Base-by-base conservation (phyloP, 2,329 filamentous ascomycete species). In the Verticillium nonalfalfae region DNA sequence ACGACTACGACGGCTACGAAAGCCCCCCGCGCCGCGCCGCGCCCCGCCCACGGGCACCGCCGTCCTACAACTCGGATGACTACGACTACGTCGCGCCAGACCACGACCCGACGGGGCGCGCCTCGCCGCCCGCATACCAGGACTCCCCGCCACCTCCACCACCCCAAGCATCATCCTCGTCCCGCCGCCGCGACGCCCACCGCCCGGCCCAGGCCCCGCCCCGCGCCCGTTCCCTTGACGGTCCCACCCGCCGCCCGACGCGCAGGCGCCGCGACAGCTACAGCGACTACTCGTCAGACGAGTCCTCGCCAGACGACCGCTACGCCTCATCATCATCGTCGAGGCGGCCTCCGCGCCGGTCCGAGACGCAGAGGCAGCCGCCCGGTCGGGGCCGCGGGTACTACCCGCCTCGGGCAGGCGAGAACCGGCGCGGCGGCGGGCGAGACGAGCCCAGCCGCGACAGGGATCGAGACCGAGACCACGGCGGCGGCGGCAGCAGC, bases 251-350 rank as follows among this genome's bases (percentile, higher is more conserved):
- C 45, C 59, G 21, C 9, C 15, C 26, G 1, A 15, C 57, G 15
- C 59, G 33, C n/a, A 57, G 57, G n/a, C 33, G 63, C 1, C 21
- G 33, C 21, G n/a, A 36, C 33, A 26, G 57, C 9, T 56, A 55
- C 35, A 60, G 56, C 56, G 40, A 57, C 52, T 60, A 61, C 45
- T 39, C 56, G 5, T 56, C 35, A 33, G 61, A 65, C 56, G 60
- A 62, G 13, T 60, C 62, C 56, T 60, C 62, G 11, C 59, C 62
- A 1, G 64, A 60, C 35, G 64, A 63, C 33, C 55, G 60, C 9
- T 59, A 64, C 7, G 55, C 33, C 26, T 26, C 26, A 4, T 26
- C 26, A 4, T 26, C 26, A 2, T 26, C 26, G 26, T 26, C 26
- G 26, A 26, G 26, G 26, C 26, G 26, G 15, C 31, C 56, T 52